These are phyloP conservation scores for Xylaria sp. DNA, from an alignment of 2,329 filamentous ascomycete species.

Conservation along the genomic window DNA sequence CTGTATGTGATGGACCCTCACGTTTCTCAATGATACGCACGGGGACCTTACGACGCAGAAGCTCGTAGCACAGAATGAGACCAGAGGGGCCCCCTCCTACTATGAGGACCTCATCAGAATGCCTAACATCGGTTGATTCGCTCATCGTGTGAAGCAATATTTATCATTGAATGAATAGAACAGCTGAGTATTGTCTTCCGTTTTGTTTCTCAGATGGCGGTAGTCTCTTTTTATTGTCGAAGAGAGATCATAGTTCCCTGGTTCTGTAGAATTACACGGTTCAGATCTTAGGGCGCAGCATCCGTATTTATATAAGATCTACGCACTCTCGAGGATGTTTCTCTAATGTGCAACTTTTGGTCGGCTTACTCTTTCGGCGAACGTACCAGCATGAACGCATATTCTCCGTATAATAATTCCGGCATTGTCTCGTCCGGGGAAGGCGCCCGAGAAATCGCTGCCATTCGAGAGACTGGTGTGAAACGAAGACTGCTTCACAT, in stretches of 20 bases:
- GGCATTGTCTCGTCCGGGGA: not conserved
- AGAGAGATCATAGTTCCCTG: not conserved
- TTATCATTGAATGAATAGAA: not conserved
- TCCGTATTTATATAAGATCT: not conserved
- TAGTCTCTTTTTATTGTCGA: not conserved
- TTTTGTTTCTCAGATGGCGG: not conserved
- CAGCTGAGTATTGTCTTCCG: not conserved
- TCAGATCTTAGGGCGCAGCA: not conserved
- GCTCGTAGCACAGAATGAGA: slow-evolving; percentile 19
- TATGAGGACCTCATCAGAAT: slow-evolving; percentile 14
- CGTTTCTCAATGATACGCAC: slow-evolving; percentile 14
- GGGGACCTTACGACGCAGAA: slow-evolving; percentile 11
- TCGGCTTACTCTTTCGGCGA: not conserved
- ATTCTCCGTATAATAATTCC: not conserved
- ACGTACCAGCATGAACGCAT: not conserved
- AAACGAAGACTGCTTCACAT: not conserved
- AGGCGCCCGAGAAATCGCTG: not conserved
- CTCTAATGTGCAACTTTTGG: not conserved
- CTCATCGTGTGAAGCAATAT: not conserved
- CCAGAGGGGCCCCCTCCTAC: slow-evolving; percentile 12
- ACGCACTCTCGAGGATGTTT: not conserved
- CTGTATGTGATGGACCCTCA: not conserved
- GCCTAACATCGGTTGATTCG: slow-evolving; percentile 6
- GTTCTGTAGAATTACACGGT: not conserved
- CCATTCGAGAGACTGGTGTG: not conserved